phyloP scores from a whole-genome alignment of 1,284 basidiomycete genomes.

The Papiliotrema flavescens region DNA sequence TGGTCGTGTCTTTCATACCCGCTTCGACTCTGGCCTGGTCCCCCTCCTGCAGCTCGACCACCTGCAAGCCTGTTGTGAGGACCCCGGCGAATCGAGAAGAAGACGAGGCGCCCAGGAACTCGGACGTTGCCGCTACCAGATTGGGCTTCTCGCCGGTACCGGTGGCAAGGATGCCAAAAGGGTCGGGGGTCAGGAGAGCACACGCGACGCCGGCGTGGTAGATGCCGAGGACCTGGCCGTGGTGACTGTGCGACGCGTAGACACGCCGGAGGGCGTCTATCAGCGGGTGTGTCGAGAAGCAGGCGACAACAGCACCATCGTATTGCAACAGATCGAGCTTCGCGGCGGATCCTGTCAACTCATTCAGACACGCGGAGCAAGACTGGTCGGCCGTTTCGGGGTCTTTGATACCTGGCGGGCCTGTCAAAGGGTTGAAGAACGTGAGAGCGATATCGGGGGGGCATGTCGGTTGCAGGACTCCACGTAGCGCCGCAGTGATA shows the following conservation, averaged over 20 bases:
- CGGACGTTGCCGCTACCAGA: constrained; percentile 4
- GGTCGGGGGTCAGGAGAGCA: constrained; percentile 11
- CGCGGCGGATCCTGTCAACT: constrained; percentile 3
- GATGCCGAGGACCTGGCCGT: constrained; percentile 14
- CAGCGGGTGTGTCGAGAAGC: constrained; percentile 22
- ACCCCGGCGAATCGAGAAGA: constrained; percentile 16
- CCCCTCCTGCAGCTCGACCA: constrained; percentile 26
- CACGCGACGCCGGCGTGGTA: constrained; percentile 20
- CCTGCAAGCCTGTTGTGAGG: constrained; percentile 17
- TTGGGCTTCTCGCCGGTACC: constrained; percentile 19
- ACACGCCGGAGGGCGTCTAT: constrained; percentile 8
- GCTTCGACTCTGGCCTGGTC: constrained; percentile 17
- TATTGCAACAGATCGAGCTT: constrained; percentile 1
- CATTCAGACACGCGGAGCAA: constrained; percentile 15
- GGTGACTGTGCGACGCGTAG: background rate
- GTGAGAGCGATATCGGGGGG: constrained; percentile 5
- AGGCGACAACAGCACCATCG: constrained; percentile 18
- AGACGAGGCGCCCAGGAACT: constrained; percentile 10
- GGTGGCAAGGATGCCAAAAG: constrained; percentile 24
- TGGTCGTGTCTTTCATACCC: constrained; percentile 19
- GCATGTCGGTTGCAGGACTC: constrained; percentile 5
- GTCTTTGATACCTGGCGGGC: constrained; percentile 23
- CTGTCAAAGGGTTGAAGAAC: constrained; percentile 20
- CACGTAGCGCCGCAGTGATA: constrained; percentile 16
- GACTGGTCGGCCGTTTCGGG: constrained; percentile 12